Conservation (phyloP, 225 moss, liverwort and hornwort species). For the Thuidium tamariscinum region DNA sequence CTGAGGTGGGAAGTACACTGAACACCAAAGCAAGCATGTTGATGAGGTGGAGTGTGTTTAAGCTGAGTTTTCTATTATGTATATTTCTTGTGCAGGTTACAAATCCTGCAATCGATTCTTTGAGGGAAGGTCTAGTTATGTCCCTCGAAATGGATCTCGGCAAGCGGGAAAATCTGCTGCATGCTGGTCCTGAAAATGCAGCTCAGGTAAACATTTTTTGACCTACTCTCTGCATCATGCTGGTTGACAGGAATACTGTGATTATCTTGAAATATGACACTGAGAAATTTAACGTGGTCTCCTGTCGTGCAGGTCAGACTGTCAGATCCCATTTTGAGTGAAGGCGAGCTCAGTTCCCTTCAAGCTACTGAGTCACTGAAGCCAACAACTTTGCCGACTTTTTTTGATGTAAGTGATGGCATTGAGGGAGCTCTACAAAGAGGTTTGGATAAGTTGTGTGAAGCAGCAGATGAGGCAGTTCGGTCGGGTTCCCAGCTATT, state of each 20-base stretch:
- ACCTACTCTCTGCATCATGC: background rate
- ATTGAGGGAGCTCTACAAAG: conserved; percentile 65
- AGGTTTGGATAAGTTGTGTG: conserved; percentile 40
- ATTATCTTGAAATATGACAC: background rate
- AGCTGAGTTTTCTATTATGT: background rate
- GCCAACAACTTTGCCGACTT: conserved; percentile 63
- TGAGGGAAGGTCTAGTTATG: conserved; percentile 95
- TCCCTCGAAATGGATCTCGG: conserved; percentile 88
- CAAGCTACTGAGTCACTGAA: conserved; percentile 55
- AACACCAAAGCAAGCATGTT: background rate
- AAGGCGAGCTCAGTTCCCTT: conserved; percentile 65
- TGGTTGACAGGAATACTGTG: background rate
- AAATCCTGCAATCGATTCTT: conserved; percentile 91
- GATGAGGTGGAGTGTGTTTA: background rate
- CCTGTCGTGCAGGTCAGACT: conserved; percentile 45
- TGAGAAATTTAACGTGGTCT: background rate
- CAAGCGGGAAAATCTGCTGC: conserved; percentile 66
- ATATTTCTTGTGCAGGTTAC: conserved; percentile 51
- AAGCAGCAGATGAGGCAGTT: conserved; percentile 47
- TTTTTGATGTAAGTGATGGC: conserved; percentile 68
- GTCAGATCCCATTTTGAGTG: conserved; percentile 64
- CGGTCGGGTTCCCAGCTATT: conserved; percentile 43
- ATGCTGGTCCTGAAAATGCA: conserved; percentile 68
- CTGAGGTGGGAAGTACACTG: background rate
- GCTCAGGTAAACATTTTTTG: conserved; percentile 40